Evolutionary conservation across 116 monocot species (phyloP).

Genomic region (Thalassia testudinum): DNA sequence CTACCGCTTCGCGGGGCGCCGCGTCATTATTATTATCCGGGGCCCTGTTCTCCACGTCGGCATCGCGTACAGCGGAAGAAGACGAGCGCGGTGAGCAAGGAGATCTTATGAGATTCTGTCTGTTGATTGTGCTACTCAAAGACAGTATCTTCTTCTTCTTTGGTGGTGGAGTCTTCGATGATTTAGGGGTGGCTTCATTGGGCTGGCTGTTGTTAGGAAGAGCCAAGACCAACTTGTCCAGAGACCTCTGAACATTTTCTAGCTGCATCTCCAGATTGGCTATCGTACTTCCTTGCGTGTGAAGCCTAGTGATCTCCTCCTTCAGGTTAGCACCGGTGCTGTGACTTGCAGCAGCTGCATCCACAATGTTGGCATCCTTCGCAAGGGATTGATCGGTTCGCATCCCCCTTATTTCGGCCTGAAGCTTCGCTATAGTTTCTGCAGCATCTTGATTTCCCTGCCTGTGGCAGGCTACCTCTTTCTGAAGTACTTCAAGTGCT

Average conservation of each 20-base stretch:
- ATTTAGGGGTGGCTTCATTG: constrained; percentile 19
- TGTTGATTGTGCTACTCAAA: constrained; percentile 47
- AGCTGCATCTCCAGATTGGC: constrained; percentile 75
- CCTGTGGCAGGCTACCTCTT: constrained; percentile 86
- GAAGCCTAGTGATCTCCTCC: constrained; percentile 88
- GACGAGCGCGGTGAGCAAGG: constrained; percentile 84
- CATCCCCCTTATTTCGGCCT: constrained; percentile 84
- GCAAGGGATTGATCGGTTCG: constrained; percentile 36
- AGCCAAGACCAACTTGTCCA: constrained; percentile 74
- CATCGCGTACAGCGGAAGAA: constrained; percentile 22
- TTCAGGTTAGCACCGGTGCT: constrained; percentile 57
- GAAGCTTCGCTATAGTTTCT: constrained; percentile 83
- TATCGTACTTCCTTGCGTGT: constrained; percentile 70
- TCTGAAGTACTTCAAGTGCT: constrained; percentile 85
- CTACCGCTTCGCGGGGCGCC: constrained; percentile 8
- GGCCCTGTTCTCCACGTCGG: constrained; percentile 52
- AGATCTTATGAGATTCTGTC: constrained; percentile 42
- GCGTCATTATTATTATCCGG: constrained; percentile 24
- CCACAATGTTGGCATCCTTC: constrained; percentile 20
- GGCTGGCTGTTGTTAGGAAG: constrained; percentile 26
- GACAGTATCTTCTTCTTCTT: constrained; percentile 59
- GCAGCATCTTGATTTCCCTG: constrained; percentile 89
- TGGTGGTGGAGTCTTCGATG: constrained; percentile 26
- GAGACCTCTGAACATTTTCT: constrained; percentile 88
- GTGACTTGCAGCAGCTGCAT: constrained; percentile 1